Evolutionary conservation across 208 protist species (phyloP).

Genomic region (Angomonas desouzai): DNA sequence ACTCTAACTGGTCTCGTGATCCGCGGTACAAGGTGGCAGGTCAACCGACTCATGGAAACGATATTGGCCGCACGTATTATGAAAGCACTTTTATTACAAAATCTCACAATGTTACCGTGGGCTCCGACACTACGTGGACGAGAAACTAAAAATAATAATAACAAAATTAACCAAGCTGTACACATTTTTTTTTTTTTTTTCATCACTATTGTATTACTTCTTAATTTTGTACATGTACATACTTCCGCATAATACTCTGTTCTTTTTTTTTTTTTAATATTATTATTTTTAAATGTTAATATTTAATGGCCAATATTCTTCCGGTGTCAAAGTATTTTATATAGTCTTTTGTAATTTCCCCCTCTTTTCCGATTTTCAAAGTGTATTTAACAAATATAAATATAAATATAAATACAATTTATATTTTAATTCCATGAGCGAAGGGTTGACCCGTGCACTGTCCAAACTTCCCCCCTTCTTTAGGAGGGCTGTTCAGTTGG

Average conservation of each 20-base stretch:
- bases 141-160: constrained; percentile 8
- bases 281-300: neutral
- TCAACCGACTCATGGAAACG: constrained; percentile 22
- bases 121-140: constrained; percentile 48
- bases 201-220: neutral
- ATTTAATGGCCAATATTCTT: too few relatives aligned
- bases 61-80: constrained; percentile 60
- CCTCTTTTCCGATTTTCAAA: too few relatives aligned
- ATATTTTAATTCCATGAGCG: constrained; percentile 8
- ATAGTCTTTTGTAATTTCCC: constrained; percentile 2
- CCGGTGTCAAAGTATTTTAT: too few relatives aligned
- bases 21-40: constrained; percentile 41
- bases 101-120: constrained; percentile 77
- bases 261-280: constrained; percentile 4
- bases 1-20: constrained; percentile 57
- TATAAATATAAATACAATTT: too few relatives aligned
- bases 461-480: constrained; percentile 70
- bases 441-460: constrained; percentile 50
- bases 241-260: neutral
- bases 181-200: constrained; percentile 10
- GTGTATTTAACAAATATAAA: too few relatives aligned
- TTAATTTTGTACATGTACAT: constrained; percentile 3
- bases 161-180: constrained; percentile 5
- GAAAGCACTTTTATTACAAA: constrained; percentile 77
- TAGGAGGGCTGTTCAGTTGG: constrained; percentile 70